Base-by-base conservation (phyloP, 805 yeast species). In the Spathaspora arborariae region DNA sequence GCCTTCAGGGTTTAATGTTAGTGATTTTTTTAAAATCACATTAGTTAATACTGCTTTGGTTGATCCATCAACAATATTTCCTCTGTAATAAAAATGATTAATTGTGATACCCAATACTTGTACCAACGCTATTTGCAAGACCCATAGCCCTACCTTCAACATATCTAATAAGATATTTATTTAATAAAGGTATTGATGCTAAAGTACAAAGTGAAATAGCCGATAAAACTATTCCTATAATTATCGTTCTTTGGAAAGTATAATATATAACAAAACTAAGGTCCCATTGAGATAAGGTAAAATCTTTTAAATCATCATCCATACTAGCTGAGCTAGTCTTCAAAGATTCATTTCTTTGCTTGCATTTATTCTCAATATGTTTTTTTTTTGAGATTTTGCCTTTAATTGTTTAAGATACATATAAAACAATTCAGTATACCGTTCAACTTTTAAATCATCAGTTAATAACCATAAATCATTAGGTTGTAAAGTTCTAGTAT, bases 41-140 rank as follows among this genome's bases (percentile, higher is more conserved):
- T 82, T 82, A 6, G 87, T 85, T 45, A 88, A 63, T 1, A 83
- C 74, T 0, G 88, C 80, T 57, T 86, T 81, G 3, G 75, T 76
- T 56, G 80, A 78, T 9, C 82, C 84, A 52, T 96, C 95, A 7
- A 77, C 71, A 44, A 76, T 61, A 54, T 76, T 69, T 9, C 85
- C 70, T 21, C 64, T 65, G 55, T 81, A 82, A 59, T 84, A 84
- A 52, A 72, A 80, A 56, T 81, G 83, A 37, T 85, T 81, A 42
- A 80, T 64, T 21, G 53, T 47, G 22, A 62, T 64, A 67, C 0
- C 73, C 73, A 18, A 67, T 54, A 22, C 70, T 70, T 16, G 44
- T 45, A 13, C 68, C 69, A 9, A 51, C 45, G 22, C 44, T 26
- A 5, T 35, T 39, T 5, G 51, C 53, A 5, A 51, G 15, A 2